Evolutionary conservation across 345 rosid genomes (phyloP), one percentile per base, ranked within the genome.

Genomic region (Ceriops tagal): DNA sequence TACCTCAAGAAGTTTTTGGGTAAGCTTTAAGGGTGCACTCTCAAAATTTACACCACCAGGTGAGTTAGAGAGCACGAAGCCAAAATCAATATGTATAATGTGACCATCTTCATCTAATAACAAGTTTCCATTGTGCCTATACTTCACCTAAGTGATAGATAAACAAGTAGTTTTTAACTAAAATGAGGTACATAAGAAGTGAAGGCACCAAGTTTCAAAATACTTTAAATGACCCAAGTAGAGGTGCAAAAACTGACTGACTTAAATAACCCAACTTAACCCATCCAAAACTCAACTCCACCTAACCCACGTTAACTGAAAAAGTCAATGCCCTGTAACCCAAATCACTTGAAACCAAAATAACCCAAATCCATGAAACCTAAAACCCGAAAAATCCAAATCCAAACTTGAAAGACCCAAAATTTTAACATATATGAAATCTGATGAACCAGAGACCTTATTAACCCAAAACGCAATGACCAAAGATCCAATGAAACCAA

Each of bases 31-130:
- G 11, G 99, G 99, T 37, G 99, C 99, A 77, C 98, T 96, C 84
- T 96, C 98, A 78, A 96, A 96, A 79, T 96, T 96, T 70, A 96
- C 99, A 79, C 98, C 96, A 39, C 98, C 97, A 72, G 99, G 99
- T 64, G 99, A 92, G 81, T 96, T 96, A 21, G 99, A 92, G 68
- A 96, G 98, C 96, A 96, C 90, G 76, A 96, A 96, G 47, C 98
- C 99, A 71, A 96, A 96, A 86, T 96, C 98, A 70, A 96, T 96
- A 75, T 96, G 99, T 80, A 96, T 96, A 68, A 96, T 86, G 71
- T 96, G 99, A 74, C 99, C 99, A 64, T 96, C 97, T 84, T 96
- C 98, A 78, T 92, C 99, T 84, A 92, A 57, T 65, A 96, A 84
- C 65, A 96, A 85, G 78, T 96, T 96, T 61, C 99, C 99, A 77